Evolutionary conservation across 164 flowering plant genomes (phyloP).

Genomic region (Santalum album): DNA sequence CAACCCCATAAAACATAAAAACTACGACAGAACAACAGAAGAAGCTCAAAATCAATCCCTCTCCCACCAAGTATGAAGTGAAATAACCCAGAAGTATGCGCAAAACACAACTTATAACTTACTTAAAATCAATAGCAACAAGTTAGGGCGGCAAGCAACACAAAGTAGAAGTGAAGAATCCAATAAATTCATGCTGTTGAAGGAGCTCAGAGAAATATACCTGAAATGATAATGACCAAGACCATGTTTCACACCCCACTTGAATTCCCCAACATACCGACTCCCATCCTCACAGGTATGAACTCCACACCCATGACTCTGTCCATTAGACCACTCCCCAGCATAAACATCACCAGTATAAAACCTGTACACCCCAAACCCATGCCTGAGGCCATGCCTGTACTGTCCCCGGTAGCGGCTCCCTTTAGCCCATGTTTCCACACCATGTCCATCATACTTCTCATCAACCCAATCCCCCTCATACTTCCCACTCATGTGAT

Average conservation of each 20-base stretch:
- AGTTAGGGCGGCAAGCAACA: too few relatives aligned
- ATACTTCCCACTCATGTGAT: slow-evolving; percentile 46
- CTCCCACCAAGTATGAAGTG: too few relatives aligned
- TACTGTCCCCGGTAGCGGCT: slow-evolving; percentile 55
- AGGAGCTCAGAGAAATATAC: too few relatives aligned
- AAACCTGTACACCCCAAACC: slow-evolving; percentile 46
- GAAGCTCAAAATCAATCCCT: too few relatives aligned
- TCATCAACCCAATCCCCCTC: slow-evolving; percentile 58
- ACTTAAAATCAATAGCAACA: too few relatives aligned
- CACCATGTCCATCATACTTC: slow-evolving; percentile 47
- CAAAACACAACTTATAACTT: too few relatives aligned
- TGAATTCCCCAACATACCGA: slow-evolving; percentile 46
- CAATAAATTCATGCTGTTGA: too few relatives aligned
- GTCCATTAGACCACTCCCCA: slow-evolving; percentile 51
- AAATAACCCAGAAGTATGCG: too few relatives aligned
- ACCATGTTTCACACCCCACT: slow-evolving; percentile 57
- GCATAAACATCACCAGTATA: slow-evolving; percentile 51
- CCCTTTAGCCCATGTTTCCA: slow-evolving; percentile 56
- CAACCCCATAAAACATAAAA: too few relatives aligned
- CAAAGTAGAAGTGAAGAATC: too few relatives aligned
- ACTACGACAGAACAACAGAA: too few relatives aligned
- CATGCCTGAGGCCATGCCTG: slow-evolving; percentile 44
- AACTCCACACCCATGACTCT: slow-evolving; percentile 50
- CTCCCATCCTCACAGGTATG: slow-evolving; percentile 60
- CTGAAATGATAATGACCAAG: slow-evolving; percentile 55